phyloP scores from a whole-genome alignment of 2,329 filamentous ascomycete species.

The Xylaria sp. region DNA sequence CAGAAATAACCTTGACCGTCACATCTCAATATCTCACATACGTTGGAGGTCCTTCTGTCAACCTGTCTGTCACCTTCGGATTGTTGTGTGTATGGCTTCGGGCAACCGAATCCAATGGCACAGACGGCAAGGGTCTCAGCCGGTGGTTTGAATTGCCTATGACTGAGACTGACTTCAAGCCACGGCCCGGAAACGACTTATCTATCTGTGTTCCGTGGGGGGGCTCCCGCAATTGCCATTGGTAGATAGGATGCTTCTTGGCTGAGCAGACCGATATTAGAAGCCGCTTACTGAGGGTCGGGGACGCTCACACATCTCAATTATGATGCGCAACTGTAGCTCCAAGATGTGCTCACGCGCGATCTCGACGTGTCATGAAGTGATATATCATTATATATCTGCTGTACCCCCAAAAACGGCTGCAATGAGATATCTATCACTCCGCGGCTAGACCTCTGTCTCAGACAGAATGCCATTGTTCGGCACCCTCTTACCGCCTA shows the following conservation, averaged over 20 bases:
- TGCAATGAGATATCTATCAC: constrained; percentile 19
- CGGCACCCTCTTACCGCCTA: constrained; percentile 26
- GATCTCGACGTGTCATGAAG: constrained; percentile 19
- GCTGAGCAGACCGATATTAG: not conserved
- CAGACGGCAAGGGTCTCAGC: constrained; percentile 9
- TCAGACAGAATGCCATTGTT: constrained; percentile 5
- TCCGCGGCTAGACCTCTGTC: constrained; percentile 13
- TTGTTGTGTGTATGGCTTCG: constrained; percentile 1
- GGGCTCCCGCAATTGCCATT: not conserved
- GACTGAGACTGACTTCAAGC: constrained; percentile 19
- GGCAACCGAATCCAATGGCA: not conserved
- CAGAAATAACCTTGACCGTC: constrained; percentile 24
- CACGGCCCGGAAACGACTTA: constrained; percentile 15
- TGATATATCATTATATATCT: constrained; percentile 22
- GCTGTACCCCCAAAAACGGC: constrained; percentile 10
- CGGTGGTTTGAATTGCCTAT: constrained; percentile 11
- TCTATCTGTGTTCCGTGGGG: constrained; percentile 1
- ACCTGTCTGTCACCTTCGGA: constrained; percentile 2
- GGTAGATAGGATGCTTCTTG: constrained; percentile 10
- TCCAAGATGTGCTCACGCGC: not conserved
- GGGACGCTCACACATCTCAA: not conserved
- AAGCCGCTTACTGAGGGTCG: not conserved
- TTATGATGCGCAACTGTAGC: not conserved
- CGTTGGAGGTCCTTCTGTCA: not conserved
- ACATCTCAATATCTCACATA: constrained; percentile 18